Evolutionary conservation across 2,329 filamentous ascomycete genomes (phyloP), one percentile per base, ranked within the genome.

Genomic region (Periconia macrospinosa): DNA sequence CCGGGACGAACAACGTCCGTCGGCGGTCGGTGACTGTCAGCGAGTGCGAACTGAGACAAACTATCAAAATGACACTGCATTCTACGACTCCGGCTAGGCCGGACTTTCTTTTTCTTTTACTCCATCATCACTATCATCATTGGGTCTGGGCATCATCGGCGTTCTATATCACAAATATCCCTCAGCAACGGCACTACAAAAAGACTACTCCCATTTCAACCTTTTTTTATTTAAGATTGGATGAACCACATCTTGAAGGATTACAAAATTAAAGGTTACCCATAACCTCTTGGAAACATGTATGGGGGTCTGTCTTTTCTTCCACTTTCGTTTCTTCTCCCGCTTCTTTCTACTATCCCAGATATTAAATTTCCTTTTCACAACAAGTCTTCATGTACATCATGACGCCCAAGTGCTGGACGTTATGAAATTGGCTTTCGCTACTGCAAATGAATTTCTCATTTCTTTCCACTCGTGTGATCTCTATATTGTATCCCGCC

Each of bases 341-440:
- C 27, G 6, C 23, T 27, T 27, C 23, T 27, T 27, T 27, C 23
- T 3, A 27, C 23, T 27, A 27, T 8, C 23, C 23, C 23, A 19
- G 27, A 19, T 40, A 35, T 20, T 30, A 47, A 33, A 46, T 45
- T 40, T 42, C 59, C 55, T 57, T 52, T 46, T 54, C 54, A 48
- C 50, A 30, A 50, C 60, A 53, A 53, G 53, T 57, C 63, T 61
- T 52, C 33, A 49, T 61, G 58, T 50, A 60, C 53, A 47, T 59
- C 60, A 65, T 61, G 58, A 63, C 61, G 65, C 61, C 70, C 70
- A 71, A 72, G 68, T 65, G 68, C 68, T 73, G 67, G 70, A 69
- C 49, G 61, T 63, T 58, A 65, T 66, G 58, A 54, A 55, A 47
- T 53, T 52, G 63, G 57, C 67, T 30, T 53, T 70, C 68, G 62